These are phyloP conservation scores for Hemisphaericaspora xylofermentans DNA, from an alignment of 1,139 yeast species.

Conservation along the genomic window DNA sequence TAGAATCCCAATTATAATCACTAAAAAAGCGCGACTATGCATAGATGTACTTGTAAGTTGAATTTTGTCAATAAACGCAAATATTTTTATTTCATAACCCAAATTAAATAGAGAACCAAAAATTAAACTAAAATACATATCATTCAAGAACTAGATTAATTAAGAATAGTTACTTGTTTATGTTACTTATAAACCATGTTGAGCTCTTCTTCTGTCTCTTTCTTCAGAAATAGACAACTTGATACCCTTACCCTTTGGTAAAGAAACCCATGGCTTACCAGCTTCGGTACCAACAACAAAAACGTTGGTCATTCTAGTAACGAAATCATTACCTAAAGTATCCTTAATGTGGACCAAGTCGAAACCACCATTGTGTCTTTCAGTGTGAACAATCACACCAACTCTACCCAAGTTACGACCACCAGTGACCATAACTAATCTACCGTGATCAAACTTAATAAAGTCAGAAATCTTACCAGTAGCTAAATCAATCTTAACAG, in stretches of 20 bases:
- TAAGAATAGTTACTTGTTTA: neutral
- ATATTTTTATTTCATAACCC: neutral
- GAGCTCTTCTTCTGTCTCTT: constrained; percentile 97
- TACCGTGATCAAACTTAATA: constrained; percentile 91
- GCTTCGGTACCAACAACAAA: constrained; percentile 87
- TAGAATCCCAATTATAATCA: neutral
- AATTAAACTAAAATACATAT: constrained; percentile 8
- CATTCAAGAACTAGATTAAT: constrained; percentile 1
- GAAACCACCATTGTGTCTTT: constrained; percentile 98
- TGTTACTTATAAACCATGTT: constrained; percentile 35
- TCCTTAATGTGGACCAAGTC: constrained; percentile 97
- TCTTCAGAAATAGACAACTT: constrained; percentile 96
- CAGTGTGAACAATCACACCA: constrained; percentile 95
- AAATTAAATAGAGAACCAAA: constrained; percentile 1
- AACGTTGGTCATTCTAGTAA: constrained; percentile 91
- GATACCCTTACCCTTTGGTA: constrained; percentile 99
- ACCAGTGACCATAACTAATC: constrained; percentile 92
- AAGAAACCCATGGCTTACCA: constrained; percentile 91
- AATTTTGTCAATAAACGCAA: too few species aligned
- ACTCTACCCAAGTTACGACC: constrained; percentile 99
- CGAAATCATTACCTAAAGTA: constrained; percentile 90
- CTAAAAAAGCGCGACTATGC: neutral
- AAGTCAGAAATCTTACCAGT: constrained; percentile 86
- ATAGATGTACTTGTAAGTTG: too few species aligned
- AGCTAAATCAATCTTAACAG: constrained; percentile 90